A percentile compares a stretch with the other conserved stretches of the same genome.
phyloP scores from a whole-genome alignment of 1,284 basidiomycete species.

The Puccinia coronata region DNA sequence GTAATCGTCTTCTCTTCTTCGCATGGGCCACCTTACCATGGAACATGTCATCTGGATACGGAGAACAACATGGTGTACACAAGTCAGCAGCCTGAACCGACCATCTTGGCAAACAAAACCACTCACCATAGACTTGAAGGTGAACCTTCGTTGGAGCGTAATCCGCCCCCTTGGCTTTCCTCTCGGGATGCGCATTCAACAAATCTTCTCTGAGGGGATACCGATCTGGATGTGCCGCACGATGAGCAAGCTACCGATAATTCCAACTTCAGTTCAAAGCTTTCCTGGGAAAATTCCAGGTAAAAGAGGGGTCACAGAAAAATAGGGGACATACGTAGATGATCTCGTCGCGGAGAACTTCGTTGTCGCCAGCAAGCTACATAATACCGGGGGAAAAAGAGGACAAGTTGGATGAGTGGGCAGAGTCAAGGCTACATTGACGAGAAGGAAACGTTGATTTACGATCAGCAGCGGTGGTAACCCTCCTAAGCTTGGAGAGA shows the following conservation, averaged over 20 bases:
- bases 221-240: slow-evolving; percentile 77
- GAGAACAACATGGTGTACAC: not conserved
- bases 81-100: slow-evolving; percentile 5
- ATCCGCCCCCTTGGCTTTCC: slow-evolving; percentile 53
- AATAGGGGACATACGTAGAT: slow-evolving; percentile 72
- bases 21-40: slow-evolving; percentile 24
- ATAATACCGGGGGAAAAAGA: not conserved
- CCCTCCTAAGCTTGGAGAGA: slow-evolving; percentile 76
- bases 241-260: slow-evolving; percentile 73
- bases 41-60: slow-evolving; percentile 39
- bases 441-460: not conserved
- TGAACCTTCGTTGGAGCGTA: slow-evolving; percentile 78
- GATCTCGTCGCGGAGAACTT: slow-evolving; percentile 89
- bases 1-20: not conserved
- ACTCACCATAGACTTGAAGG: slow-evolving; percentile 68
- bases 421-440: not conserved
- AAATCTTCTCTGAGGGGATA: slow-evolving; percentile 70
- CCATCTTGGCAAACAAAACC: slow-evolving; percentile 39
- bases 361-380: slow-evolving; percentile 72
- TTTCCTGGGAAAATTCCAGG: slow-evolving; percentile 47
- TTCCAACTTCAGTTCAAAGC: slow-evolving; percentile 2
- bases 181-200: slow-evolving; percentile 58
- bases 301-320: not conserved
- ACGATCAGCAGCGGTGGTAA: slow-evolving; percentile 83
- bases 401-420: not conserved